Evolutionary conservation across 768 basidiomycete species (phyloP).

Genomic region (Kwoniella bestiolae): DNA sequence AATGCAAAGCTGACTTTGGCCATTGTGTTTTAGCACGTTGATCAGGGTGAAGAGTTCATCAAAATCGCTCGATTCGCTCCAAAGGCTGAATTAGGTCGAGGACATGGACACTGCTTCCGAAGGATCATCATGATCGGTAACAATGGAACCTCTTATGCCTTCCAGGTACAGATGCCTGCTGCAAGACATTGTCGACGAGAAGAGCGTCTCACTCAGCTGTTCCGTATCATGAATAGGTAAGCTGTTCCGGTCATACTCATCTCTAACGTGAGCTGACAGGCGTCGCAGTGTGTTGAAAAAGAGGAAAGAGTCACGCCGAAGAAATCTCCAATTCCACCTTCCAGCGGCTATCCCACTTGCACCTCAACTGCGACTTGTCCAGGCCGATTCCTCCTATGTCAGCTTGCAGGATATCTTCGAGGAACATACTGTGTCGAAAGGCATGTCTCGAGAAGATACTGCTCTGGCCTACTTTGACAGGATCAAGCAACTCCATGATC

Average conservation of each 20-base stretch:
- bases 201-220: conserved; percentile 86
- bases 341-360: conserved; percentile 80
- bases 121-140: conserved; percentile 87
- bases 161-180: conserved; percentile 86
- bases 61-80: conserved; percentile 88
- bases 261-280: background rate
- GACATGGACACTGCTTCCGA: conserved; percentile 83
- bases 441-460: conserved; percentile 84
- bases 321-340: conserved; percentile 88
- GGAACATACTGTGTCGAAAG: conserved; percentile 73
- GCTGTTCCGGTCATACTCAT: conserved; percentile 33
- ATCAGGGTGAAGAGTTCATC: conserved; percentile 86
- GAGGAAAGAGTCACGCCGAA: conserved; percentile 89
- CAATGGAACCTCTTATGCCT: conserved; percentile 86
- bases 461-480: conserved; percentile 84
- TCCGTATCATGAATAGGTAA: conserved; percentile 92
- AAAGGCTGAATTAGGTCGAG: conserved; percentile 85
- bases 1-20: too few relatives aligned
- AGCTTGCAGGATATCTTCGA: conserved; percentile 94
- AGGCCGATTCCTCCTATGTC: conserved; percentile 88
- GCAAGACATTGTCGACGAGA: conserved; percentile 85
- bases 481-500: conserved; percentile 61
- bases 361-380: conserved; percentile 79
- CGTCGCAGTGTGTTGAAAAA: conserved; percentile 72
- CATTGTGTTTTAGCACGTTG: conserved; percentile 81